These are phyloP conservation scores for Neocatenulostroma microsporum DNA, from an alignment of 2,329 filamentous ascomycete genomes.

Conservation along the genomic window DNA sequence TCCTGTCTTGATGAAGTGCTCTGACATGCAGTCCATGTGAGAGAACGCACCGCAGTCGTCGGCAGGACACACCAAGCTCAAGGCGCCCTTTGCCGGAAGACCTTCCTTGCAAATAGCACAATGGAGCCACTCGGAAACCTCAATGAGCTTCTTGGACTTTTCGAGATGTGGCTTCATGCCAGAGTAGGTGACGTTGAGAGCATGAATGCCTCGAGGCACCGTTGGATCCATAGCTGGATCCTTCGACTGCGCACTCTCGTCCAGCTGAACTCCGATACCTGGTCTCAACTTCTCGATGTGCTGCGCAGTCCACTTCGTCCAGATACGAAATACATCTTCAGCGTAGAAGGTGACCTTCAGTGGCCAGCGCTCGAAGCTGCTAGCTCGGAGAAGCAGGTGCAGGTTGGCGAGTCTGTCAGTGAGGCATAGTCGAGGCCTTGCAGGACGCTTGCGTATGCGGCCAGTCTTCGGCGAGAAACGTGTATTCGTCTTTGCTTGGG, in stretches of 20 bases:
- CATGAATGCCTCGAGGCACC: constrained; percentile 29
- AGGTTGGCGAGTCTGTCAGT: constrained; percentile 68
- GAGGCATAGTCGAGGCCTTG: constrained; percentile 53
- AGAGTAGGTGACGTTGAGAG: constrained; percentile 47
- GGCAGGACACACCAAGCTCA: constrained; percentile 47
- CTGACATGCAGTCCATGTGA: constrained; percentile 52
- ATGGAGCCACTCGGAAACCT: constrained; percentile 26
- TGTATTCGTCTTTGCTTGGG: constrained; percentile 34
- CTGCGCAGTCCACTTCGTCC: constrained; percentile 53
- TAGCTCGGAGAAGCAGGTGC: constrained; percentile 68
- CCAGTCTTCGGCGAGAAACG: constrained; percentile 32
- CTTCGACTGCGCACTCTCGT: constrained; percentile 12
- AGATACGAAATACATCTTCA: constrained; percentile 59
- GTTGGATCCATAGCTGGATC: no score
- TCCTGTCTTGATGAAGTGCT: constrained; percentile 41
- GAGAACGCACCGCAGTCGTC: constrained; percentile 40
- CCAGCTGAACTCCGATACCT: constrained; percentile 40
- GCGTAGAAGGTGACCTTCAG: constrained; percentile 72
- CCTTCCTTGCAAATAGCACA: constrained; percentile 46
- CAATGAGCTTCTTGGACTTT: constrained; percentile 42
- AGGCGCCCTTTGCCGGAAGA: constrained; percentile 32
- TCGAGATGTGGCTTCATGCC: constrained; percentile 44
- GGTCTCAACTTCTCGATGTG: constrained; percentile 42
- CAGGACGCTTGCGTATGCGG: constrained; percentile 42
- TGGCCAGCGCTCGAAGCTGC: constrained; percentile 77